Percentiles rank a stretch among this genome's conserved stretches.
These are phyloP conservation scores for Pisolithus microcarpus DNA, from an alignment of 768 basidiomycete genomes.

Conservation along the genomic window DNA sequence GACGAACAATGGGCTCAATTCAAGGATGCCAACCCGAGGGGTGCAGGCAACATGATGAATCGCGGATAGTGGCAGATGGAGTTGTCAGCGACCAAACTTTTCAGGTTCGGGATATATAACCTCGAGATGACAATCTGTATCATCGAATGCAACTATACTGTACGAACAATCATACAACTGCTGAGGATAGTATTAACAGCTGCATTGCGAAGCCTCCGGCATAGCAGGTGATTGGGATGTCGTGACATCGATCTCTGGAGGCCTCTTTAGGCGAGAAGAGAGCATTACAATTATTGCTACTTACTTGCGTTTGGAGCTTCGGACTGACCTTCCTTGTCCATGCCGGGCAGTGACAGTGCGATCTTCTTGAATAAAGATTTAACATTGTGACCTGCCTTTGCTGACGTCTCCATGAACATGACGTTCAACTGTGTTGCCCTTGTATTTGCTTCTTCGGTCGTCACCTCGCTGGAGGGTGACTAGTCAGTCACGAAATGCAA, in stretches of 20 bases:
- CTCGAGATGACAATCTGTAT: constrained; percentile 12
- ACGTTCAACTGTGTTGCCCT: constrained; percentile 87
- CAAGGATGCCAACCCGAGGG: constrained; percentile 78
- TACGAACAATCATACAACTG: constrained; percentile 10
- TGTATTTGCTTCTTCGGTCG: constrained; percentile 90
- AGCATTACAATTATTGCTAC: constrained; percentile 5
- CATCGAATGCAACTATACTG: constrained; percentile 21
- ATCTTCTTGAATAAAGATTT: constrained; percentile 99
- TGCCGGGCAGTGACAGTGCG: constrained; percentile 94
- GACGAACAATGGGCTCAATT: constrained; percentile 90
- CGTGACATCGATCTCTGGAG: constrained; percentile 86
- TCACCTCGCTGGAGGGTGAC: constrained; percentile 75
- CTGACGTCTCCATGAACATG: constrained; percentile 99
- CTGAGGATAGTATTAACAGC: constrained; percentile 45
- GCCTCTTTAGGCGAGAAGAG: constrained; percentile 5
- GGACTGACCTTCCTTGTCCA: constrained; percentile 72
- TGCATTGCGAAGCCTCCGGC: constrained; percentile 83
- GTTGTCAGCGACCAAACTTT: constrained; percentile 5
- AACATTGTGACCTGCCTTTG: constrained; percentile 98
- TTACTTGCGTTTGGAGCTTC: constrained; percentile 48
- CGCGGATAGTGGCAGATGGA: constrained; percentile 42
- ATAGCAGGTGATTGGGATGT: constrained; percentile 58
- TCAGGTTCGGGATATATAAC: neutral
- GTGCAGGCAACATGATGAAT: constrained; percentile 97
- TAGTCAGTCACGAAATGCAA: constrained; percentile 4